These are phyloP conservation scores for Conticribra weissflogii DNA, from an alignment of 108 stramenopile genomes.

Conservation along the genomic window DNA sequence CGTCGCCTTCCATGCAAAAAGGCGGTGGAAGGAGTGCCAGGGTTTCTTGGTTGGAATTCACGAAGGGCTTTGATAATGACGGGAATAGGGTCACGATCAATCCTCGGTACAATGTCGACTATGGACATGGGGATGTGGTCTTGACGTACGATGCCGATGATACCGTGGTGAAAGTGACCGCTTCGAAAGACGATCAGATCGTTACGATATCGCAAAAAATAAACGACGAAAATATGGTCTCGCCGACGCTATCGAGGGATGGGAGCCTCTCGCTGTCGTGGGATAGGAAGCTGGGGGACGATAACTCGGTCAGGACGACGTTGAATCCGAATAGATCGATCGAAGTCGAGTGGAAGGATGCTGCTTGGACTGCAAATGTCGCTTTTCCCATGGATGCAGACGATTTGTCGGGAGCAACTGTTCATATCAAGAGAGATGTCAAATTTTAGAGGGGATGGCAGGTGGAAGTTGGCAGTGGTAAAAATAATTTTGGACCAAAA, in stretches of 20 bases:
- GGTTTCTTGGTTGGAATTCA: constrained; percentile 58
- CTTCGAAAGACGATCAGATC: constrained; percentile 74
- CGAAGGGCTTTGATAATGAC: constrained; percentile 81
- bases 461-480: no score
- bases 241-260: constrained; percentile 75
- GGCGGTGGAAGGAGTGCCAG: constrained; percentile 52
- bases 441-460: constrained; percentile 59
- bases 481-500: no score
- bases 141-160: constrained; percentile 75
- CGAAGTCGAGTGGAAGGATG: constrained; percentile 86
- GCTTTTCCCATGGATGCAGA: constrained; percentile 78
- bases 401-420: constrained; percentile 70
- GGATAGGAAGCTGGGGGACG: constrained; percentile 78
- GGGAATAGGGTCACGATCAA: constrained; percentile 81
- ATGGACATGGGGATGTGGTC: constrained; percentile 72
- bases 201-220: constrained; percentile 77
- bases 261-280: constrained; percentile 81
- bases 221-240: constrained; percentile 73
- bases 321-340: constrained; percentile 80
- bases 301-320: constrained; percentile 65
- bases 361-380: constrained; percentile 84
- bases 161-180: constrained; percentile 69
- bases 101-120: constrained; percentile 74
- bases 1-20: no score
- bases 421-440: constrained; percentile 83